These are phyloP conservation scores for Cladosporium sp. DNA, from an alignment of 2,329 filamentous ascomycete species.

Conservation along the genomic window DNA sequence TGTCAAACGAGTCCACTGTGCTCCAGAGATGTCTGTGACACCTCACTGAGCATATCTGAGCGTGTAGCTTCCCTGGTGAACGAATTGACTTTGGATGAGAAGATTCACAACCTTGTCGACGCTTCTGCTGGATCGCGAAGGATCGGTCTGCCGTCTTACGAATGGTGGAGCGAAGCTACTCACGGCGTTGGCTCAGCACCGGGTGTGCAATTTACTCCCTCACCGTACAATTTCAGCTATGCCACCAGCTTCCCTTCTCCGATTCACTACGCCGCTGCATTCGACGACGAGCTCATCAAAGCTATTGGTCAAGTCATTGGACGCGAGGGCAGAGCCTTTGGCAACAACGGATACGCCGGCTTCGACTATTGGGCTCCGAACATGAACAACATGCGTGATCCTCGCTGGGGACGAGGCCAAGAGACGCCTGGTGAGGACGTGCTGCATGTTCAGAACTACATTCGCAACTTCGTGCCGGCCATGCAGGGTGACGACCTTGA, in stretches of 20 bases:
- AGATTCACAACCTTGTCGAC: conserved; percentile 41
- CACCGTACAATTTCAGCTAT: conserved; percentile 41
- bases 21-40: conserved; percentile 2
- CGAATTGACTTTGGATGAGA: conserved; percentile 1
- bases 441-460: conserved; percentile 20
- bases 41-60: conserved; percentile 1
- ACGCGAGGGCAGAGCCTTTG: conserved; percentile 61
- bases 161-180: conserved; percentile 56
- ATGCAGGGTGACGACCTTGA: conserved; percentile 27
- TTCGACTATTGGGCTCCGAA: conserved; percentile 55
- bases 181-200: conserved; percentile 40
- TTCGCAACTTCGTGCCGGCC: conserved; percentile 25
- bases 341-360: conserved; percentile 43
- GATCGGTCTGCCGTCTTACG: conserved; percentile 52
- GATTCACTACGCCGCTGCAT: conserved; percentile 56
- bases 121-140: conserved; percentile 46
- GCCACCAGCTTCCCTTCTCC: conserved; percentile 63
- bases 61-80: conserved; percentile 8
- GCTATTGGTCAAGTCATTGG: conserved; percentile 50
- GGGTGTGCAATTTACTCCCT: conserved; percentile 8
- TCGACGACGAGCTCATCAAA: conserved; percentile 58
- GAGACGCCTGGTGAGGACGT: conserved; percentile 38
- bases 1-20: conserved; percentile 11
- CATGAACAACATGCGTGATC: conserved; percentile 12
- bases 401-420: conserved; percentile 24